Conservation (phyloP, 495 filamentous ascomycete species). For the Penicillium desertorum region DNA sequence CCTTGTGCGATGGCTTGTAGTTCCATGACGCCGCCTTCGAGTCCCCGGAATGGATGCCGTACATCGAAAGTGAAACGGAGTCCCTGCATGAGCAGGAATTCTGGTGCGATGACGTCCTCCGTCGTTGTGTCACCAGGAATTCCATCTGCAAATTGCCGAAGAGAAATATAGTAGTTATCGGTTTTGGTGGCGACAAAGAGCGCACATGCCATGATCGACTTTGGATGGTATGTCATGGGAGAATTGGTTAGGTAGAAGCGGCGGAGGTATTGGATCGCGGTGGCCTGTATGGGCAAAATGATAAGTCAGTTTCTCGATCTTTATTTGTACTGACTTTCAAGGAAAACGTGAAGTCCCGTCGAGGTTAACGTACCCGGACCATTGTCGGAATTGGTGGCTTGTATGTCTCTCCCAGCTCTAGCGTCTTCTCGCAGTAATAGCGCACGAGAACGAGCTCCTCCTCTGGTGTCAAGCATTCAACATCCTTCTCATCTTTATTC, state of each 20-base stretch:
- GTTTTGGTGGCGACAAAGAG: conserved; percentile 92
- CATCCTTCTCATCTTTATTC: conserved; percentile 43
- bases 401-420: conserved; percentile 73
- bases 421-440: conserved; percentile 71
- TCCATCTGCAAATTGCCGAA: conserved; percentile 61
- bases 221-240: conserved; percentile 90
- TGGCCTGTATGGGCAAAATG: conserved; percentile 54
- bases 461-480: conserved; percentile 72
- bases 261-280: conserved; percentile 85
- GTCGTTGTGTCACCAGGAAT: conserved; percentile 61
- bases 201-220: conserved; percentile 78
- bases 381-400: conserved; percentile 76
- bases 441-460: conserved; percentile 82
- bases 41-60: conserved; percentile 81
- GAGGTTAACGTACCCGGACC: conserved; percentile 58
- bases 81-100: conserved; percentile 88
- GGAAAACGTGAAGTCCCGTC: not conserved
- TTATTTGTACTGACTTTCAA: not conserved
- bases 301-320: conserved; percentile 6
- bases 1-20: conserved; percentile 63
- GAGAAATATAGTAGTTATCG: conserved; percentile 74
- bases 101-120: conserved; percentile 81
- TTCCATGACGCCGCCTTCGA: conserved; percentile 86
- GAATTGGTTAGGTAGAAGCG: conserved; percentile 95
- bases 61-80: conserved; percentile 94